Evolutionary conservation across 1,284 basidiomycete species (phyloP).

Genomic region (Puccinia sorghi): DNA sequence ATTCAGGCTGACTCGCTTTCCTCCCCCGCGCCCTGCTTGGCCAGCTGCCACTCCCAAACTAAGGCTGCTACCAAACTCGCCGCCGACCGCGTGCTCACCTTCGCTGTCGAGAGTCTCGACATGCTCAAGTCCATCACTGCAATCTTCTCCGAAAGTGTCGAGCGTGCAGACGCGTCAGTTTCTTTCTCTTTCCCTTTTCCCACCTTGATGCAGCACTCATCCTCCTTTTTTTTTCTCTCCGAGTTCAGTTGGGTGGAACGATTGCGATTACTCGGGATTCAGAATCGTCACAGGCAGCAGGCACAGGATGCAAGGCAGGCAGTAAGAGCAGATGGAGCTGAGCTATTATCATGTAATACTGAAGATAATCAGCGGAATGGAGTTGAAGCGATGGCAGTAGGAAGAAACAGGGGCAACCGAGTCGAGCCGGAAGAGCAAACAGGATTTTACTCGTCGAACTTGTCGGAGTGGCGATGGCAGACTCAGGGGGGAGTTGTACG

Average conservation of each 20-base stretch:
- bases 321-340: not conserved
- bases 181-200: not conserved
- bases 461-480: too few relatives aligned
- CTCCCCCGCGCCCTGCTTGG: not conserved
- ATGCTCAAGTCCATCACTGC: conserved; percentile 83
- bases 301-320: not conserved
- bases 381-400: not conserved
- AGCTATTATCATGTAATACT: not conserved
- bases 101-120: conserved; percentile 85
- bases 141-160: conserved; percentile 82
- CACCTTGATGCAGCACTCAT: not conserved
- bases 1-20: conserved; percentile 11
- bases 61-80: conserved; percentile 65
- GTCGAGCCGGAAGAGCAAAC: not conserved
- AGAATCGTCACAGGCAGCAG: conserved; percentile 28
- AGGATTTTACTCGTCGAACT: too few relatives aligned
- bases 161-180: conserved; percentile 81
- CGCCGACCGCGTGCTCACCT: conserved; percentile 75
- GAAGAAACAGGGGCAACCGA: not conserved
- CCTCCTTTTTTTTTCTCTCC: not conserved
- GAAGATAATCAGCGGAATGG: not conserved
- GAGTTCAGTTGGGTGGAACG: conserved; percentile 36
- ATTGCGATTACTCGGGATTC: conserved; percentile 42
- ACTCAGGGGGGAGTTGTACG: not conserved
- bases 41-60: conserved; percentile 52